Conservation (phyloP, 2,329 filamentous ascomycete genomes). For the Arthrobotrys musiformis region DNA sequence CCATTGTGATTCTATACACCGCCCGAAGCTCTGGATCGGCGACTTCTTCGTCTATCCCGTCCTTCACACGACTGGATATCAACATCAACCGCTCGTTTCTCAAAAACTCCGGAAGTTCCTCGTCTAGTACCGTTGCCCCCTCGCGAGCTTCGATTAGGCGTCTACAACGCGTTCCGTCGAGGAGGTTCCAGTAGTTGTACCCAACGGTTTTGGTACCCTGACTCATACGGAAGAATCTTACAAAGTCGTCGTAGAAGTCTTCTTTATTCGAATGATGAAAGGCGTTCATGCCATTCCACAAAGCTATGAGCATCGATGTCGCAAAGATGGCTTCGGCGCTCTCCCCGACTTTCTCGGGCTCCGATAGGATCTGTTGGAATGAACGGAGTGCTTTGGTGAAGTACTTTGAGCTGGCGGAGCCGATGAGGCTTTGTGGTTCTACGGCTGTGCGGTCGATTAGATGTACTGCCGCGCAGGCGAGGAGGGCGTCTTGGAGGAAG, state of each 20-base stretch:
- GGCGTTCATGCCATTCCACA: constrained; percentile 54
- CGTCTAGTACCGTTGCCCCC: constrained; percentile 46
- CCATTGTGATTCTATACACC: constrained; percentile 36
- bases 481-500: constrained; percentile 45
- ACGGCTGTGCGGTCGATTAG: constrained; percentile 32
- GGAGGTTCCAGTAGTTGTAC: constrained; percentile 31
- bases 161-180: constrained; percentile 32
- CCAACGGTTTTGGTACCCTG: constrained; percentile 48
- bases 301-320: constrained; percentile 48
- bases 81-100: constrained; percentile 40
- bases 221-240: constrained; percentile 46
- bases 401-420: constrained; percentile 35
- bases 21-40: constrained; percentile 21
- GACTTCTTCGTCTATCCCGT: constrained; percentile 34
- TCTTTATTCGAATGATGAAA: constrained; percentile 52
- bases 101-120: constrained; percentile 45
- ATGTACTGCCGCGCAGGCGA: constrained; percentile 47
- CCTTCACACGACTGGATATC: constrained; percentile 41
- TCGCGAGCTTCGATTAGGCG: constrained; percentile 36
- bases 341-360: constrained; percentile 22
- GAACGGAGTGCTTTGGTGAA: constrained; percentile 37
- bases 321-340: constrained; percentile 42
- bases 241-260: constrained; percentile 51
- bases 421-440: constrained; percentile 33
- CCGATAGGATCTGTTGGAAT: constrained; percentile 39